A percentile compares a stretch with the other conserved stretches of the same genome.
These are phyloP conservation scores for Saccharomycopsis sp. DNA, from an alignment of 805 yeast species.

Conservation along the genomic window DNA sequence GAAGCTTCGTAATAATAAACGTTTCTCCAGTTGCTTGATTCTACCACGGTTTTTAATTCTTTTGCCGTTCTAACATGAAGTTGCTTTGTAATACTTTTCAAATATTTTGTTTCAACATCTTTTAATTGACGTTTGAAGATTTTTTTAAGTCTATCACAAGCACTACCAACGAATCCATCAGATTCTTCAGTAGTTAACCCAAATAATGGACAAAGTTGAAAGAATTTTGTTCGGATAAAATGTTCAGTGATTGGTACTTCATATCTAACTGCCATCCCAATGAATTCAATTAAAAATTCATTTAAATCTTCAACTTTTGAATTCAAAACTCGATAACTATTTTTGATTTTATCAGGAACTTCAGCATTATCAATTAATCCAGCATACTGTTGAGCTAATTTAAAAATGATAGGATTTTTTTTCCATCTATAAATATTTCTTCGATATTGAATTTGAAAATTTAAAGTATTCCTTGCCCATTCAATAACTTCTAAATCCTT, in stretches of 20 bases:
- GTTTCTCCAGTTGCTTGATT: background rate
- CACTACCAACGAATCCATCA: background rate
- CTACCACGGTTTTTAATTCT: background rate
- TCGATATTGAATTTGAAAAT: conserved; percentile 10
- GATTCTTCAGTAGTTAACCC: background rate
- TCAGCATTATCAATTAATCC: conserved; percentile 13
- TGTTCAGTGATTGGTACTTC: conserved; percentile 3
- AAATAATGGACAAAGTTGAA: conserved; percentile 4
- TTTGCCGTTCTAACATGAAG: background rate
- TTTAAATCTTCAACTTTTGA: background rate
- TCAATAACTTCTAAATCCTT: conserved; percentile 11
- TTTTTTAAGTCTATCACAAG: conserved; percentile 2
- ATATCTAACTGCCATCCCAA: conserved; percentile 4
- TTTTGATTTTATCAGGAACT: conserved; percentile 12
- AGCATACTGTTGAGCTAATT: conserved; percentile 13
- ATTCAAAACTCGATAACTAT: conserved; percentile 11
- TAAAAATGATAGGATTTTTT: conserved; percentile 13
- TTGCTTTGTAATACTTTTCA: conserved; percentile 10
- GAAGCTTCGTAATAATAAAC: conserved; percentile 1
- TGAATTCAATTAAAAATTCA: conserved; percentile 3
- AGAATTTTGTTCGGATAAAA: conserved; percentile 3
- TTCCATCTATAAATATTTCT: conserved; percentile 14
- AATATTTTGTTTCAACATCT: background rate
- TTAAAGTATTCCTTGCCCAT: conserved; percentile 7
- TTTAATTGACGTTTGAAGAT: background rate